These are phyloP conservation scores for Martensiomyces pterosporus DNA, from an alignment of 192 early-diverging fungal species.

Conservation along the genomic window DNA sequence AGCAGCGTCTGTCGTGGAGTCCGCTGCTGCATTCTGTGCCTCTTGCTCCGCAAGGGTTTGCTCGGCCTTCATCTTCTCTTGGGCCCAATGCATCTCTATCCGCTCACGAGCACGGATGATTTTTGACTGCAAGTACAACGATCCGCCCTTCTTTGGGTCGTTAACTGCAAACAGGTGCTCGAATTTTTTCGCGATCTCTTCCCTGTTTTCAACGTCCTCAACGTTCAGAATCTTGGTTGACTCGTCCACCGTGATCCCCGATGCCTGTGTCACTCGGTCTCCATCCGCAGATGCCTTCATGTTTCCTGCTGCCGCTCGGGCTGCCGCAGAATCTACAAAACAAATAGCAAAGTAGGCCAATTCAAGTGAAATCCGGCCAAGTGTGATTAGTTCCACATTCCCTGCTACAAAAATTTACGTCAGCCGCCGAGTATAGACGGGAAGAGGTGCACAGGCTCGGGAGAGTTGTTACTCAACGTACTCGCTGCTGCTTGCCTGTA, in stretches of 20 bases:
- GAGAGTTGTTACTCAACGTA: constrained; percentile 46
- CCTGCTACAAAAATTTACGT: too few species aligned
- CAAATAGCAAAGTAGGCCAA: neutral
- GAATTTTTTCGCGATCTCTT: constrained; percentile 71
- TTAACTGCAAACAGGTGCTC: constrained; percentile 85
- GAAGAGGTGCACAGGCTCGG: neutral
- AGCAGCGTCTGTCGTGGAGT: too few species aligned
- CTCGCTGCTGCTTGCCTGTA: constrained; percentile 85
- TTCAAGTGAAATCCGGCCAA: neutral
- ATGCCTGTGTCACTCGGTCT: constrained; percentile 69
- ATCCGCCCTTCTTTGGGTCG: constrained; percentile 80
- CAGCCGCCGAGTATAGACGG: neutral
- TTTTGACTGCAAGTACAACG: constrained; percentile 93
- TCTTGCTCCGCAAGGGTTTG: constrained; percentile 1
- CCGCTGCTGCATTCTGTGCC: too few species aligned
- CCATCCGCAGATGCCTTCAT: constrained; percentile 51
- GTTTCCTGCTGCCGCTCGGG: constrained; percentile 64
- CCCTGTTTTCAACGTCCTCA: constrained; percentile 55
- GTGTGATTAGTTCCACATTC: too few species aligned
- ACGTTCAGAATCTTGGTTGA: constrained; percentile 89
- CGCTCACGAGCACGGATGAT: constrained; percentile 91
- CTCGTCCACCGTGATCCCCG: constrained; percentile 86
- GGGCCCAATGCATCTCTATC: constrained; percentile 82
- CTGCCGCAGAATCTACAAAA: constrained; percentile 60
- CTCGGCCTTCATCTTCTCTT: constrained; percentile 44